These are phyloP conservation scores for Toxoplasma gondii DNA, from an alignment of 169 alveolate genomes.

Conservation along the genomic window DNA sequence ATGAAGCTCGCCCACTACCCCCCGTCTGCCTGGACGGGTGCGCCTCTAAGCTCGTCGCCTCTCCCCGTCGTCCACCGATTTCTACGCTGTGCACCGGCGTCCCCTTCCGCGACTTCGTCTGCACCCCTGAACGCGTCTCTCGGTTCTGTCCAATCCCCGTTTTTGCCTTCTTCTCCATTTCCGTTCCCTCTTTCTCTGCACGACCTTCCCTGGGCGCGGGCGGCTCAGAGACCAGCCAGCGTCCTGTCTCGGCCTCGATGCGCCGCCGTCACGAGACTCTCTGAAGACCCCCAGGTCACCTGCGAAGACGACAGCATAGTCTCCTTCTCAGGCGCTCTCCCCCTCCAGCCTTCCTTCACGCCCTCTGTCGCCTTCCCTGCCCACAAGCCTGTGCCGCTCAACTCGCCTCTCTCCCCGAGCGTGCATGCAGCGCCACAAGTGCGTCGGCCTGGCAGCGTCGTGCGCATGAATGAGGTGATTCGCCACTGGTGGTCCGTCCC, in stretches of 20 bases:
- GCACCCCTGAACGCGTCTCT: no score
- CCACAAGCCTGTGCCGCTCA: neutral
- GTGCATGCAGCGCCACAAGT: constrained; percentile 15
- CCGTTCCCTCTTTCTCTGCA: no score
- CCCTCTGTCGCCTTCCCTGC: neutral
- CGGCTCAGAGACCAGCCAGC: neutral
- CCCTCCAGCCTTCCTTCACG: neutral
- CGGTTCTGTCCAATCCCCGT: no score
- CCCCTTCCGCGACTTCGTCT: no score
- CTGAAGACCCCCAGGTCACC: neutral
- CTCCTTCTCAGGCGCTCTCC: neutral
- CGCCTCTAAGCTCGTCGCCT: no score
- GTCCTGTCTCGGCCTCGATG: neutral
- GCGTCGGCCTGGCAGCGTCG: constrained; percentile 31
- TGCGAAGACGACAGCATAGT: neutral
- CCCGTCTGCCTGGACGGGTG: no score
- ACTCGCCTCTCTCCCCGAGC: constrained; percentile 10
- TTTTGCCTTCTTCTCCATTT: no score
- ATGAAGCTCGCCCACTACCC: no score
- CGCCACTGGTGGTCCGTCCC: constrained; percentile 59
- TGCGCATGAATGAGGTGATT: constrained; percentile 20
- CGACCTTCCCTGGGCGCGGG: neutral
- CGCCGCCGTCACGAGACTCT: neutral
- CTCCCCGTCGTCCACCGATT: no score
- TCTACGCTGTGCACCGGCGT: no score